Base-by-base conservation (phyloP, 768 basidiomycete genomes). In the Rhodosporidiobolus sp. region DNA sequence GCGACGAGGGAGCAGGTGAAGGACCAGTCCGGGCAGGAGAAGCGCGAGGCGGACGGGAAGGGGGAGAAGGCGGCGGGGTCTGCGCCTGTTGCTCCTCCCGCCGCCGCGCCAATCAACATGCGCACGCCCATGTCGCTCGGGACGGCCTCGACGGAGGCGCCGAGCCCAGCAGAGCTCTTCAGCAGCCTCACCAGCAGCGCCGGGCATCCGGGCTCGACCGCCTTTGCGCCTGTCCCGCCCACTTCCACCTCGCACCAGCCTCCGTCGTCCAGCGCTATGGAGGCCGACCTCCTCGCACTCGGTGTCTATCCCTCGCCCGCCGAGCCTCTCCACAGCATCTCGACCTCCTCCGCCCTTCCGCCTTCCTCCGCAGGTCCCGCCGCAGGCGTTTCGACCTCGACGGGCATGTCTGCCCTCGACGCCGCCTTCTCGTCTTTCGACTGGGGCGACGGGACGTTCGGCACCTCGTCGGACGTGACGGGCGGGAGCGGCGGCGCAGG, bases 371-470 rank as follows among this genome's bases (percentile, higher is more conserved):
- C 45, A n/a, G n/a, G n/a, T 22, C 8, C 35, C 43, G 22, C 7
- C 34, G 3, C 4, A 34, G 10, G 35, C 55, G 26, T 38, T 28
- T 22, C 59, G 55, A 49, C 58, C 63, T 8, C 58, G 43, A 45
- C 58, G 7, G 57, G 57, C 28, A 56, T 74, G 38, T 59, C 69
- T 1, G 46, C 73, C 9, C 63, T 76, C 49, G 74, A 76, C 30
- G 65, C 66, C 16, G 67, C 74, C 0, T 63, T 70, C 45, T 54
- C 60, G 24, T 59, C 61, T 4, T 76, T 67, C 46, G 68, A 76
- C 57, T 76, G 74, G 74, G 70, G 70, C 53, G 74, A 76, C 45
- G 65, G 66, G 22, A 67, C 65, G 28, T 76, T 63, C 48, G 67
- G 65, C 9, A 32, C 53, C 8, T 49, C 32, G 26, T 28, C 38